Conservation (phyloP, 2,329 filamentous ascomycete genomes). For the Aureobasidium sp. region DNA sequence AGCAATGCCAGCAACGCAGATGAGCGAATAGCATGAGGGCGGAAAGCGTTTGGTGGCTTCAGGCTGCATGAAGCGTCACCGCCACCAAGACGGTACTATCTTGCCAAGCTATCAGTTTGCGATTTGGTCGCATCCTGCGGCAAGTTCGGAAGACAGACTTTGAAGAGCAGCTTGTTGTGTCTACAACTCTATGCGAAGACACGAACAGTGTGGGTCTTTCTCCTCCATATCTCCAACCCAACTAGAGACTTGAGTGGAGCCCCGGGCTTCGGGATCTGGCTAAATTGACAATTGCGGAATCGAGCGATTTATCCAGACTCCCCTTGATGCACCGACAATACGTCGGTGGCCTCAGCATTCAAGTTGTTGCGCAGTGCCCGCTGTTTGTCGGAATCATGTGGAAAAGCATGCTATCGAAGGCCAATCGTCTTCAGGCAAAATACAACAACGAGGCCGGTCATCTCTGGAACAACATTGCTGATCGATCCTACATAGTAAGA, state of each 20-base stretch:
- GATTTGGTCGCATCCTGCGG: background rate
- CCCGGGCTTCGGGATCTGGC: slow-evolving; percentile 3
- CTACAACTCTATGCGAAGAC: background rate
- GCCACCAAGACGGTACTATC: background rate
- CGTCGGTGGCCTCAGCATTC: background rate
- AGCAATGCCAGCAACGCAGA: background rate
- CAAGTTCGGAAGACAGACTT: background rate
- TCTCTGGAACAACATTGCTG: background rate
- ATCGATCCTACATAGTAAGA: background rate
- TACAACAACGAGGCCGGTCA: background rate
- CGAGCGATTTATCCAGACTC: background rate
- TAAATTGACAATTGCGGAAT: slow-evolving; percentile 1
- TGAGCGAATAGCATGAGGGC: background rate
- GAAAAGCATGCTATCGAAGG: background rate
- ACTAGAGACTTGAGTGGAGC: background rate
- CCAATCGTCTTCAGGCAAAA: slow-evolving; percentile 2
- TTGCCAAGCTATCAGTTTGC: background rate
- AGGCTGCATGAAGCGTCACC: slow-evolving; percentile 5
- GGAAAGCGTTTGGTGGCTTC: background rate
- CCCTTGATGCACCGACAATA: background rate
- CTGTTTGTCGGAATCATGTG: background rate
- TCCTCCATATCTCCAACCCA: background rate
- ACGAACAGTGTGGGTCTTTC: background rate
- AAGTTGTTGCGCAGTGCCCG: background rate
- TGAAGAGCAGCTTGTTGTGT: background rate